Evolutionary conservation across 73 alveolate species (phyloP), one percentile per base, ranked within the genome.

Genomic region (Paramecium tetraurelia): DNA sequence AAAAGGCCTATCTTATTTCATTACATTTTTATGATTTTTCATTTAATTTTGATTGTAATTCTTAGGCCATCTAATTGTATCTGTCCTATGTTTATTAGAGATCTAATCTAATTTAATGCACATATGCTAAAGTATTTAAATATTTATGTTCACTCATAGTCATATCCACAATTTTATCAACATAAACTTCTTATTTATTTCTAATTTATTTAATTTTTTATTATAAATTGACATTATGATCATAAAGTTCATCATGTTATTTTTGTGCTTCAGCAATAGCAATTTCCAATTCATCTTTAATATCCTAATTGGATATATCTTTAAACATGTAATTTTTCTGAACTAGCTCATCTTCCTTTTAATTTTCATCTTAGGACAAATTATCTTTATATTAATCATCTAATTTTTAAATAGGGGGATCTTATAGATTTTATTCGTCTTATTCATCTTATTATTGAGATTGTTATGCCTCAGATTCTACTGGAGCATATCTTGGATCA

Each of bases 1-100:
- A 96, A 92, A 98, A 98, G 18, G 93, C 96, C 94, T 95, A 89
- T 80, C 90, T 92, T 93, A 96, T 98, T 96, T 97, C 99, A 85
- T 96, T 95, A 93, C 99, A 97, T 95, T 96, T 98, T 93, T 96
- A 97, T 92, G 96, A 97, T 96, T 96, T 97, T 71, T 93, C 99
- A 63, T 96, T 94, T 20, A 96, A 89, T 59, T 96, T 96, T 44
- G 96, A 95, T 85, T 96, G 84, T 41, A 95, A 95, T 41, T 95
- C 99, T 9, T 95, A 40, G 43, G 99, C 98, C 99, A 96, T 95
- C 59, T 96, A 92, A 83, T 96, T 96, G 86, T 96, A 96, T 38
- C 96, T 93, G 87, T 96, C 97, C 93, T 97, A 94, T 43, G 98
- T 96, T 89, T 97, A 97, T 94, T 98, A 94, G 75, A 97, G 92